Percentiles rank a stretch among this genome's conserved stretches.
These are phyloP conservation scores for Scalesia atractyloides DNA, from an alignment of 129 eudicot genomes.

Conservation along the genomic window DNA sequence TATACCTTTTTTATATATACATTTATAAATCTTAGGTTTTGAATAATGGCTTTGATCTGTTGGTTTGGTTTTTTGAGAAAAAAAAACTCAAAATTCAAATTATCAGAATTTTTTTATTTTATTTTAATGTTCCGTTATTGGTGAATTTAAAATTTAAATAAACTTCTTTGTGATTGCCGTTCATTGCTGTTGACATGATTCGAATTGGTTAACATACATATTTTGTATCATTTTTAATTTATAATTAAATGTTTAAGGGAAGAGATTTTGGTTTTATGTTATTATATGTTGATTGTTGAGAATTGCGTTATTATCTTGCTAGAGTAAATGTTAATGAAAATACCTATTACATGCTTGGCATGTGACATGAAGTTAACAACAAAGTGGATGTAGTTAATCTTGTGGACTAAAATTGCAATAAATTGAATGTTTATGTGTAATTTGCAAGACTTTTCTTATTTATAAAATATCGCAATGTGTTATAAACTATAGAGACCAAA, in stretches of 20 bases:
- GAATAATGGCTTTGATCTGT: slow-evolving; percentile 29
- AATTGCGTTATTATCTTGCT: neutral
- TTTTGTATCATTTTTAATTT: neutral
- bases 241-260: neutral
- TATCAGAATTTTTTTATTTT: slow-evolving; percentile 5
- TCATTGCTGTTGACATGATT: neutral
- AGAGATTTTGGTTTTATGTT: neutral
- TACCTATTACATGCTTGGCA: too few relatives aligned
- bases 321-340: too few relatives aligned
- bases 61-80: slow-evolving; percentile 13
- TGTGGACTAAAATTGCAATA: too few relatives aligned
- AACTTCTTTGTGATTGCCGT: slow-evolving; percentile 14
- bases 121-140: neutral
- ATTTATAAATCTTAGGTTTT: slow-evolving; percentile 19
- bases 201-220: neutral
- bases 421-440: too few relatives aligned
- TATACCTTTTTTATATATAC: slow-evolving; percentile 4
- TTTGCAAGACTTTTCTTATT: too few relatives aligned
- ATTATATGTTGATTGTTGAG: neutral
- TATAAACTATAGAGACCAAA: too few relatives aligned
- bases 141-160: slow-evolving; percentile 17
- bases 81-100: neutral
- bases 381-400: too few relatives aligned
- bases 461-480: too few relatives aligned
- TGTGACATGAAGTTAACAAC: too few relatives aligned